Conservation (phyloP, 306 rosid species). For the Vigna angularis region DNA sequence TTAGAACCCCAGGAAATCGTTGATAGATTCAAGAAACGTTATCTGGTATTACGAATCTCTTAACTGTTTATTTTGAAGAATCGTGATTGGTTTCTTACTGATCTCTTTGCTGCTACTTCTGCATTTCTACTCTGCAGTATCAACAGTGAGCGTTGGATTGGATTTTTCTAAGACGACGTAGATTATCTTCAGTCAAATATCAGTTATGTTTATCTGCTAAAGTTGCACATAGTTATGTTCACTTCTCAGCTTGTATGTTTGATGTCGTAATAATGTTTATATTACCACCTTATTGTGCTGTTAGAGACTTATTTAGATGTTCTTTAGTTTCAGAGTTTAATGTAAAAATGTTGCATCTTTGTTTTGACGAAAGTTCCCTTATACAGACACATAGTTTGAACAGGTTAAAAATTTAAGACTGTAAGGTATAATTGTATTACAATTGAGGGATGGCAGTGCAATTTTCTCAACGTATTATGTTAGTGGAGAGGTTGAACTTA, state of each 20-base stretch:
- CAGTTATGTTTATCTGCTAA: not conserved
- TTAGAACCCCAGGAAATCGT: constrained; percentile 54
- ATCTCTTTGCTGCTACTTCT: not conserved
- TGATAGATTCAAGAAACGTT: constrained; percentile 56
- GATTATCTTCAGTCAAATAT: constrained; percentile 18
- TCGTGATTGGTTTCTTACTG: constrained; percentile 21
- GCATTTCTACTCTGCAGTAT: constrained; percentile 48
- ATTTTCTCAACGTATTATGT: no score
- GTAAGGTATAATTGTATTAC: no score
- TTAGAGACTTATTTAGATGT: no score
- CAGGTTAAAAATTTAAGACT: no score
- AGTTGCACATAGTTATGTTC: constrained; percentile 25
- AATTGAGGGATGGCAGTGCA: no score
- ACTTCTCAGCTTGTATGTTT: constrained; percentile 17
- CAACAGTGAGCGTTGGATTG: constrained; percentile 50
- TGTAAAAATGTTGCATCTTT: no score
- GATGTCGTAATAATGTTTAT: constrained; percentile 16
- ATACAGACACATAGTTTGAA: no score
- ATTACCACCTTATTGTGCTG: not conserved
- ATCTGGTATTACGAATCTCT: constrained; percentile 52
- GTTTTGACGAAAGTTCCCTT: no score
- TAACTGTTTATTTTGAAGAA: not conserved
- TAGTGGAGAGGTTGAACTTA: no score
- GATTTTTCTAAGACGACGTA: constrained; percentile 18
- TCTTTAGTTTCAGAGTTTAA: no score